phyloP scores from a whole-genome alignment of 129 eudicot genomes.

The Lactuca sativa region DNA sequence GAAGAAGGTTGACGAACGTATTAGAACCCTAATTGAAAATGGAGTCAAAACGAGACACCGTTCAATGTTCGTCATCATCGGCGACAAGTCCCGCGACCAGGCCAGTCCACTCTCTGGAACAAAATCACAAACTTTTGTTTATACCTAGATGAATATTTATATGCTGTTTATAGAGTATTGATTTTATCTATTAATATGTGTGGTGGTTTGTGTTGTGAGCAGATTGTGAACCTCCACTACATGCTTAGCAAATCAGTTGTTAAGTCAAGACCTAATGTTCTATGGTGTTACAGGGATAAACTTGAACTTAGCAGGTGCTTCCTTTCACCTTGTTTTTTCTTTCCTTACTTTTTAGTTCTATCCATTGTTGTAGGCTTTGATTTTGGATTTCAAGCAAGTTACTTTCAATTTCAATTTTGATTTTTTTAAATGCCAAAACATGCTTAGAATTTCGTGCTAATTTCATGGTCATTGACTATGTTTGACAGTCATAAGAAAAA shows the following conservation, averaged over 20 bases:
- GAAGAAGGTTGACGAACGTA: constrained; percentile 86
- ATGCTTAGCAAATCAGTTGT: constrained; percentile 62
- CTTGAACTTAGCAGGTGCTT: constrained; percentile 80
- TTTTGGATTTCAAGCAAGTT: not conserved
- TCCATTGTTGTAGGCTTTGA: not conserved
- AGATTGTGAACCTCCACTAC: constrained; percentile 81
- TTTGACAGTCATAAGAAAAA: constrained; percentile 71
- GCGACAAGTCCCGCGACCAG: constrained; percentile 94
- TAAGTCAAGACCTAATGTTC: constrained; percentile 59
- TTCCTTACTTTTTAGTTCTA: not conserved
- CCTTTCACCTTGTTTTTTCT: not conserved
- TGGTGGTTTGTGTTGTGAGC: constrained; percentile 25
- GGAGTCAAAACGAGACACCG: constrained; percentile 89
- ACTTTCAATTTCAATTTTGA: not conserved
- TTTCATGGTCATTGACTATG: constrained; percentile 5
- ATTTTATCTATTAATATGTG: not conserved
- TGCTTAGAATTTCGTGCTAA: constrained; percentile 16
- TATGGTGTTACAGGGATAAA: constrained; percentile 91
- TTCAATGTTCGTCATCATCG: constrained; percentile 77
- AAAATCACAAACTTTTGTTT: not conserved
- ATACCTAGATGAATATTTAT: not conserved
- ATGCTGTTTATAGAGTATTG: not conserved
- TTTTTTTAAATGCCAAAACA: not conserved
- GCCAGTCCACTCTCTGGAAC: constrained; percentile 24
- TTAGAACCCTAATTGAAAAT: constrained; percentile 83